These are phyloP conservation scores for Amylostereum areolatum DNA, from an alignment of 1,284 basidiomycete genomes.

Conservation along the genomic window DNA sequence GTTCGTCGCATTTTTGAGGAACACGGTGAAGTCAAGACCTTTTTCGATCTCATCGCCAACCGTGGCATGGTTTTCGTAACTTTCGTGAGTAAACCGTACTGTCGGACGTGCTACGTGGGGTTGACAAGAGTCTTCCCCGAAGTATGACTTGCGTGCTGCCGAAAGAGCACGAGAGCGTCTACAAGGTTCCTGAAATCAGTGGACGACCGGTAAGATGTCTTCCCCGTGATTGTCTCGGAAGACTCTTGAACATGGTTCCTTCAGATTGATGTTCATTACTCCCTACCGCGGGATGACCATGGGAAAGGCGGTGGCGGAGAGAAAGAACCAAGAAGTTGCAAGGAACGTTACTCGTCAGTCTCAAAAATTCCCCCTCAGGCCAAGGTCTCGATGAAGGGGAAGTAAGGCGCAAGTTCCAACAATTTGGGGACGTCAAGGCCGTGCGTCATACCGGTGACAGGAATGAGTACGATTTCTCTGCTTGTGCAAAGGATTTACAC, in stretches of 20 bases:
- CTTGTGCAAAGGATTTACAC: background rate
- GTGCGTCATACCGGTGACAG: slow-evolving; percentile 64
- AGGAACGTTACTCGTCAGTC: slow-evolving; percentile 77
- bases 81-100: slow-evolving; percentile 64
- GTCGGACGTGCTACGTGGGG: background rate
- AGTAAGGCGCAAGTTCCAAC: slow-evolving; percentile 76
- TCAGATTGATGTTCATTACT: slow-evolving; percentile 97
- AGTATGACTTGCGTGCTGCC: slow-evolving; percentile 91
- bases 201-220: slow-evolving; percentile 67
- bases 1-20: slow-evolving; percentile 85
- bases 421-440: slow-evolving; percentile 86
- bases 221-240: background rate
- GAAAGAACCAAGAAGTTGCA: slow-evolving; percentile 83
- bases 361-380: slow-evolving; percentile 63
- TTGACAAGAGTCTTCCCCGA: slow-evolving; percentile 6
- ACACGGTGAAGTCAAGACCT: slow-evolving; percentile 93
- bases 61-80: slow-evolving; percentile 98
- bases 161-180: slow-evolving; percentile 84
- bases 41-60: slow-evolving; percentile 90
- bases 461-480: slow-evolving; percentile 50
- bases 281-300: slow-evolving; percentile 86
- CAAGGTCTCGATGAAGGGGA: slow-evolving; percentile 78
- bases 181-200: slow-evolving; percentile 80
- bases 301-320: slow-evolving; percentile 71
- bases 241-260: background rate